These are phyloP conservation scores for Rhodocollybia butyracea DNA, from an alignment of 768 basidiomycete species.

Conservation along the genomic window DNA sequence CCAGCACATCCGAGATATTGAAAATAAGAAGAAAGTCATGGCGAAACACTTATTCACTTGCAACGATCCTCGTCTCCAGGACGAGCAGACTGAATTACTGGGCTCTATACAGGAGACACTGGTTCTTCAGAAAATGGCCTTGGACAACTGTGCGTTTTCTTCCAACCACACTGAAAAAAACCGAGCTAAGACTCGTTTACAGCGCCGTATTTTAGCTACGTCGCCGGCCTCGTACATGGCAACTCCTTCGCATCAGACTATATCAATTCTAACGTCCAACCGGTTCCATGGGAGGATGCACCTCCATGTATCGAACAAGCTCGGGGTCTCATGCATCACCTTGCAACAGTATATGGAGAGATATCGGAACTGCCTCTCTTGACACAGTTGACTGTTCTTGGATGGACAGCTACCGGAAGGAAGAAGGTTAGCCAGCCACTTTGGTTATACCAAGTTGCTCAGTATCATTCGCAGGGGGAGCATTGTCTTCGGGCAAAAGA, in stretches of 20 bases:
- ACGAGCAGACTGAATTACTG: conserved; percentile 23
- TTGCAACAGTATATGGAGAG: conserved; percentile 23
- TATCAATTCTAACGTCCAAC: background rate
- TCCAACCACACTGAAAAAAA: background rate
- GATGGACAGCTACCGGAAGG: conserved; percentile 1
- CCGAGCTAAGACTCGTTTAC: background rate
- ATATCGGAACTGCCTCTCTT: background rate
- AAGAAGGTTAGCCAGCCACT: background rate
- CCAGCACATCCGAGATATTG: background rate
- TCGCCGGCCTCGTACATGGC: background rate
- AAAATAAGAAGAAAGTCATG: conserved; percentile 13
- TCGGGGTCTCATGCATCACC: conserved; percentile 22
- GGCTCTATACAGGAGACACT: conserved; percentile 20
- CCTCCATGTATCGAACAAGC: conserved; percentile 10
- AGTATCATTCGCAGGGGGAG: background rate
- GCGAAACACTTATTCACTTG: conserved; percentile 29
- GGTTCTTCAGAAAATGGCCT: background rate
- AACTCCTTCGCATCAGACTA: background rate
- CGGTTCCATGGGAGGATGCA: conserved; percentile 8
- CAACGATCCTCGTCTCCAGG: conserved; percentile 25
- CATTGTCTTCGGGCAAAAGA: background rate
- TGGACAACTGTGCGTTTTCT: background rate
- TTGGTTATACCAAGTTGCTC: background rate
- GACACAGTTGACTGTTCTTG: background rate
- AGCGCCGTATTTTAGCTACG: conserved; percentile 3